These are phyloP conservation scores for Salvia splendens DNA, from an alignment of 257 asterid species.

Conservation along the genomic window DNA sequence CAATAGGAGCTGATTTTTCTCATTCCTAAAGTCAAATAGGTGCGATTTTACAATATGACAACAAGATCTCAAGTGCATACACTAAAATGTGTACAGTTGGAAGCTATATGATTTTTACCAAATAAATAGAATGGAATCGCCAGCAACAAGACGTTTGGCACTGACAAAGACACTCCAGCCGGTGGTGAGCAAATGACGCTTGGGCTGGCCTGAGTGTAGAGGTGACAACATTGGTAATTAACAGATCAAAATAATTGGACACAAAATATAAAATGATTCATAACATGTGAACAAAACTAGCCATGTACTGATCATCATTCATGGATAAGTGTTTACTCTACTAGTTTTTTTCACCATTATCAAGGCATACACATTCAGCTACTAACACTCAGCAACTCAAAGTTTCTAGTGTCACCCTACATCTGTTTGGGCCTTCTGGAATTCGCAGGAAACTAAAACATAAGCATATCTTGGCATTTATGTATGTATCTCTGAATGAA, in stretches of 20 bases:
- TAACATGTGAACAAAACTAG: slow-evolving; percentile 14
- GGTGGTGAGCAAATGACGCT: slow-evolving; percentile 64
- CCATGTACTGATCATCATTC: neutral
- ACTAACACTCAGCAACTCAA: neutral
- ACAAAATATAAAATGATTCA: neutral
- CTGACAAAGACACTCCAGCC: slow-evolving; percentile 72
- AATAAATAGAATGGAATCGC: slow-evolving; percentile 61
- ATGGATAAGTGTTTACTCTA: neutral
- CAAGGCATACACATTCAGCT: neutral
- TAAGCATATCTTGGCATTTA: neutral
- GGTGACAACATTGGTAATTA: slow-evolving; percentile 2
- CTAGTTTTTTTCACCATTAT: neutral
- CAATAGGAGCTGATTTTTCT: slow-evolving; percentile 88
- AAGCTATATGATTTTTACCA: slow-evolving; percentile 45
- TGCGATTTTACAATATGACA: slow-evolving; percentile 1
- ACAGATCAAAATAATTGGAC: slow-evolving; percentile 20
- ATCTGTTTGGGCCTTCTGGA: slow-evolving; percentile 2
- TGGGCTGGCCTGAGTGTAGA: slow-evolving; percentile 56
- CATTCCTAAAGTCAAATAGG: slow-evolving; percentile 60
- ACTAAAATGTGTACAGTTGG: slow-evolving; percentile 4
- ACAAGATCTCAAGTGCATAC: slow-evolving; percentile 14
- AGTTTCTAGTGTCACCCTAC: neutral
- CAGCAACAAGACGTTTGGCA: slow-evolving; percentile 64
- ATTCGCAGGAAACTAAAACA: slow-evolving; percentile 1
- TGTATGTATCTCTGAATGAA: neutral